phyloP scores from a whole-genome alignment of 352 stramenopile species.

The Phytopythium cucurbitacearum region DNA sequence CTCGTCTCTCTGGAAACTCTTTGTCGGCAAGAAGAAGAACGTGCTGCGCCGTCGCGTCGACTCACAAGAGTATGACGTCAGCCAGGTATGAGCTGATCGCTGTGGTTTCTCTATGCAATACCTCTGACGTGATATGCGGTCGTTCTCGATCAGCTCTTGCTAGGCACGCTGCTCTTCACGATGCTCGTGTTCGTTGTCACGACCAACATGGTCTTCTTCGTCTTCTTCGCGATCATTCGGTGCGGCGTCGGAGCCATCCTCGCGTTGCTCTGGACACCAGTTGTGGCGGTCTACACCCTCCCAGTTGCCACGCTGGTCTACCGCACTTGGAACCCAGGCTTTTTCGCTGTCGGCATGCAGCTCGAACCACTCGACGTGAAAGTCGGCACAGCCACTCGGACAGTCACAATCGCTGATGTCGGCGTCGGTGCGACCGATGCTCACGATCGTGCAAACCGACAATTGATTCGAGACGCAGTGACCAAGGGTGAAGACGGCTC shows the following conservation, averaged over 20 bases:
- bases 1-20: conserved; percentile 89
- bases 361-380: conserved; percentile 12
- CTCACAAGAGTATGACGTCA: conserved; percentile 92
- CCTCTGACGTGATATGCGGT: not conserved
- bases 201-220: conserved; percentile 92
- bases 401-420: conserved; percentile 12
- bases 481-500: too few species aligned
- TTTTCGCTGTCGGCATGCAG: conserved; percentile 32
- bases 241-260: conserved; percentile 34
- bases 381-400: not conserved
- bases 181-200: conserved; percentile 92
- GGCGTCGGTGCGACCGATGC: conserved; percentile 5
- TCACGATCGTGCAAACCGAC: too few species aligned
- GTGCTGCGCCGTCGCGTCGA: conserved; percentile 90
- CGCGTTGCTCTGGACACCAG: conserved; percentile 44
- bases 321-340: conserved; percentile 24
- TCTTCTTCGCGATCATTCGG: conserved; percentile 87
- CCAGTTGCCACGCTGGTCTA: conserved; percentile 45
- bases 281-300: conserved; percentile 43
- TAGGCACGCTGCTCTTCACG: conserved; percentile 92
- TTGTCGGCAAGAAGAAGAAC: conserved; percentile 94
- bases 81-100: conserved; percentile 36
- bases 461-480: too few species aligned
- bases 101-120: not conserved
- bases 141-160: conserved; percentile 51